Percentiles rank a stretch among this genome's conserved stretches.
These are phyloP conservation scores for Cryphonectria carpinicola DNA, from an alignment of 2,329 filamentous ascomycete species.

Conservation along the genomic window DNA sequence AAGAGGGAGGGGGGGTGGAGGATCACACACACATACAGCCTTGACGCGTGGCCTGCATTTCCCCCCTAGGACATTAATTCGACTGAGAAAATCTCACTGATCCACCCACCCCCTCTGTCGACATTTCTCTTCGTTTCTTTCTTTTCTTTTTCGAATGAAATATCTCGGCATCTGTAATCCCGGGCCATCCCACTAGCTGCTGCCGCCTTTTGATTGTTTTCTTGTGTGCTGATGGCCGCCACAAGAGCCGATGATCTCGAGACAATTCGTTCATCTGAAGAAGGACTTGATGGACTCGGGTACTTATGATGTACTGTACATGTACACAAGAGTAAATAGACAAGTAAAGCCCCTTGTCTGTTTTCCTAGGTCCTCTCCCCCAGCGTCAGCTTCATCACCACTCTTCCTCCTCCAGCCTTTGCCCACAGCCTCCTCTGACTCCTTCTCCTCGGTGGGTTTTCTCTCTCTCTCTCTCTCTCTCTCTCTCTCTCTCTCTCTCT, in stretches of 20 bases:
- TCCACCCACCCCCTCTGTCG: background rate
- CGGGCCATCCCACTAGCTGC: no score
- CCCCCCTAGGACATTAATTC: background rate
- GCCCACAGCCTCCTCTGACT: background rate
- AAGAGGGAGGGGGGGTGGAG: no score
- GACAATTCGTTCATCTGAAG: background rate
- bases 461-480: no score
- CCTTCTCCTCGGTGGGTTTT: background rate
- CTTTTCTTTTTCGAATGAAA: background rate
- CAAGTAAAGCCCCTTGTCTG: background rate
- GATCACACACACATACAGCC: conserved; percentile 8
- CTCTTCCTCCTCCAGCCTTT: background rate
- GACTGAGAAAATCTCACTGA: background rate
- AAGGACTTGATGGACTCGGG: no score
- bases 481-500: no score
- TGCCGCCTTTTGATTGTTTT: no score
- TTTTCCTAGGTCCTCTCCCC: background rate
- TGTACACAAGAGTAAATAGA: background rate
- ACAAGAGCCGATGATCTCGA: background rate
- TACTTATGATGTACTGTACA: background rate
- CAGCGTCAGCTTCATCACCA: background rate
- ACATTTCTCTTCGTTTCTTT: background rate
- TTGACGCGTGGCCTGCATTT: conserved; percentile 18
- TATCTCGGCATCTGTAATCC: background rate
- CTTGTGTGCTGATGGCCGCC: background rate